Evolutionary conservation across 2,329 filamentous ascomycete species (phyloP).

Genomic region (Penicillium fuscoglaucum): DNA sequence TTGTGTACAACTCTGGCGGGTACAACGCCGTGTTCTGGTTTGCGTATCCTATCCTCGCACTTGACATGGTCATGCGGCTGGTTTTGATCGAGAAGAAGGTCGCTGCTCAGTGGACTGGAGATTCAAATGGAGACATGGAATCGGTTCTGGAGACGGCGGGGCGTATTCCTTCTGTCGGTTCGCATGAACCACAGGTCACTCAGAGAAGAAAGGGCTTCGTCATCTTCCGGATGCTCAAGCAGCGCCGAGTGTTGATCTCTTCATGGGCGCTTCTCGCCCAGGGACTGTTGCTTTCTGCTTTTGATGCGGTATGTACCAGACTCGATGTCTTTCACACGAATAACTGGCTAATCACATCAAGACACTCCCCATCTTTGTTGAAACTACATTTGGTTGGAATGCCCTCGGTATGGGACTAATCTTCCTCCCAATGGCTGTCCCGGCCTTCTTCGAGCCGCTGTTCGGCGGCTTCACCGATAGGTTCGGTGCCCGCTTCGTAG

Average conservation of each 20-base stretch:
- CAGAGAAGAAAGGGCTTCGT: slow-evolving; percentile 11
- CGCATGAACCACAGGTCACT: background rate
- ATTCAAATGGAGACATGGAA: slow-evolving; percentile 27
- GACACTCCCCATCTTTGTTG: slow-evolving; percentile 56
- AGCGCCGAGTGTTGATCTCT: slow-evolving; percentile 57
- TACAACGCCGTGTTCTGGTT: slow-evolving; percentile 61
- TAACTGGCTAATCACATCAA: slow-evolving; percentile 9
- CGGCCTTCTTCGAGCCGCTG: slow-evolving; percentile 61
- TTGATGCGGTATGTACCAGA: slow-evolving; percentile 46
- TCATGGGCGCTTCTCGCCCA: slow-evolving; percentile 56
- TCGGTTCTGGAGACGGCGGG: slow-evolving; percentile 16
- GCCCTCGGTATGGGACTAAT: slow-evolving; percentile 58
- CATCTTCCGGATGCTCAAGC: slow-evolving; percentile 25
- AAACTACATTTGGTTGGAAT: slow-evolving; percentile 56
- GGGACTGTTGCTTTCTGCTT: slow-evolving; percentile 52
- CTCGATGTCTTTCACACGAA: slow-evolving; percentile 7
- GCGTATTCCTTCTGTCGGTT: background rate
- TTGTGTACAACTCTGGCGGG: slow-evolving; percentile 60
- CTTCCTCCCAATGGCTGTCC: slow-evolving; percentile 61
- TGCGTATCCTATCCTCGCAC: slow-evolving; percentile 53
- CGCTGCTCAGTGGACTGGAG: slow-evolving; percentile 38
- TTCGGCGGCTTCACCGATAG: slow-evolving; percentile 55
- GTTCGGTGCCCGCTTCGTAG: slow-evolving; percentile 63
- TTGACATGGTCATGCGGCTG: slow-evolving; percentile 62
- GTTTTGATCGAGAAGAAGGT: slow-evolving; percentile 64